Evolutionary conservation across 768 basidiomycete species (phyloP).

Genomic region (Kwoniella europaea): DNA sequence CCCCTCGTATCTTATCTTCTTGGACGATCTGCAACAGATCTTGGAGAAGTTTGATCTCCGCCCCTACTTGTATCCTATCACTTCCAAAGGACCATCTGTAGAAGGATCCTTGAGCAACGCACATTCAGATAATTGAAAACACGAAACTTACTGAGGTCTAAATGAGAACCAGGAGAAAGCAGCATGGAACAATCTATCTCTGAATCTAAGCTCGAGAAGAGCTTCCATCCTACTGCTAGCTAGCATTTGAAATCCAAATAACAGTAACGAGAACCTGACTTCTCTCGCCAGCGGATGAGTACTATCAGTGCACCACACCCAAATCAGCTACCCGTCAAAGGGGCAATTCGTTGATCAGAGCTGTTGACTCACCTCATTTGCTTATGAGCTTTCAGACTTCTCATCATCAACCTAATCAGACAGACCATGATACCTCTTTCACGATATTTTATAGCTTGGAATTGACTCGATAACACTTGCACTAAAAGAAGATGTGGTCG

Average conservation of each 20-base stretch:
- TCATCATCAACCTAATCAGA: constrained; percentile 79
- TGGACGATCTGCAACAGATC: constrained; percentile 82
- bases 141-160: constrained; percentile 76
- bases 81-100: constrained; percentile 94
- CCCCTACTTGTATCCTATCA: constrained; percentile 83
- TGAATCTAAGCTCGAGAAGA: constrained; percentile 74
- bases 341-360: neutral
- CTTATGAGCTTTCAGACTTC: constrained; percentile 73
- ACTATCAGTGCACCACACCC: constrained; percentile 61
- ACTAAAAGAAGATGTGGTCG: constrained; percentile 82
- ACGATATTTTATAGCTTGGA: constrained; percentile 91
- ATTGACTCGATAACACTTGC: constrained; percentile 84
- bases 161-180: constrained; percentile 94
- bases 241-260: constrained; percentile 90
- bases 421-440: constrained; percentile 81
- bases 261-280: constrained; percentile 82
- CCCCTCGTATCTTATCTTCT: constrained; percentile 70
- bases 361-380: constrained; percentile 69
- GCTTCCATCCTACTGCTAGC: constrained; percentile 85
- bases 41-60: constrained; percentile 82
- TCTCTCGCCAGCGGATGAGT: constrained; percentile 92
- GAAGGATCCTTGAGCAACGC: neutral
- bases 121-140: neutral
- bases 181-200: constrained; percentile 75
- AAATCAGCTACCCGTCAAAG: neutral